Evolutionary conservation across 1,284 basidiomycete genomes (phyloP).

Genomic region (Moesziomyces aphidis): DNA sequence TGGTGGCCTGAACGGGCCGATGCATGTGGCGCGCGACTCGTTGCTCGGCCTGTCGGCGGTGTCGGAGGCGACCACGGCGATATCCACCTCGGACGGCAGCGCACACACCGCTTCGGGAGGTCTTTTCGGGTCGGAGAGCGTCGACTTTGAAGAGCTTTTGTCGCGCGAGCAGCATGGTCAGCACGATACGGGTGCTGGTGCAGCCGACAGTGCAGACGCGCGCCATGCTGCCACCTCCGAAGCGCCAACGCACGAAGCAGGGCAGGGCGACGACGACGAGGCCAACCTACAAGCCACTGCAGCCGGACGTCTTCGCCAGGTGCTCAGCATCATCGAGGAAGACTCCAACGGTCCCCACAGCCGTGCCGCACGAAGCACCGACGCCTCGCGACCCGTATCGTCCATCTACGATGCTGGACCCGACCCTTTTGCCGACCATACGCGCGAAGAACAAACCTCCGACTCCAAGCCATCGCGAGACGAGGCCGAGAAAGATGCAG

Average conservation of each 20-base stretch:
- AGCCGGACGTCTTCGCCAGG: constrained; percentile 35
- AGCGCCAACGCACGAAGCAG: neutral
- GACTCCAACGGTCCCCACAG: constrained; percentile 27
- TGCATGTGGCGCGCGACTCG: constrained; percentile 28
- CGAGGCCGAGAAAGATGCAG: no score
- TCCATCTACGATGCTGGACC: constrained; percentile 33
- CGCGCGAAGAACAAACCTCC: no score
- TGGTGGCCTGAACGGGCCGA: constrained; percentile 11
- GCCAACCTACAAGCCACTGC: constrained; percentile 9
- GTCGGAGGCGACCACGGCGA: constrained; percentile 36
- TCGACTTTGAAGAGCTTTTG: constrained; percentile 43
- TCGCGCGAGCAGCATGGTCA: constrained; percentile 24
- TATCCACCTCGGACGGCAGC: constrained; percentile 22
- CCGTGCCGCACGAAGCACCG: constrained; percentile 7
- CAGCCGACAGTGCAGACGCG: constrained; percentile 3
- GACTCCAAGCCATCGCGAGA: no score
- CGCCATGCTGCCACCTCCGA: neutral
- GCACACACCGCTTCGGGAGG: constrained; percentile 26
- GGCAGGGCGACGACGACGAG: constrained; percentile 4
- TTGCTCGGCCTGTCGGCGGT: constrained; percentile 39
- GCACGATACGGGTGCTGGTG: constrained; percentile 1
- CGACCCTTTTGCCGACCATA: constrained; percentile 27
- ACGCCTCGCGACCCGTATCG: constrained; percentile 19
- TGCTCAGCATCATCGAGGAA: constrained; percentile 52
- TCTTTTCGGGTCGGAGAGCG: constrained; percentile 41